A percentile compares a stretch with the other conserved stretches of the same genome.
Conservation (phyloP, 2,329 filamentous ascomycete species). For the Xylariaceae sp. region DNA sequence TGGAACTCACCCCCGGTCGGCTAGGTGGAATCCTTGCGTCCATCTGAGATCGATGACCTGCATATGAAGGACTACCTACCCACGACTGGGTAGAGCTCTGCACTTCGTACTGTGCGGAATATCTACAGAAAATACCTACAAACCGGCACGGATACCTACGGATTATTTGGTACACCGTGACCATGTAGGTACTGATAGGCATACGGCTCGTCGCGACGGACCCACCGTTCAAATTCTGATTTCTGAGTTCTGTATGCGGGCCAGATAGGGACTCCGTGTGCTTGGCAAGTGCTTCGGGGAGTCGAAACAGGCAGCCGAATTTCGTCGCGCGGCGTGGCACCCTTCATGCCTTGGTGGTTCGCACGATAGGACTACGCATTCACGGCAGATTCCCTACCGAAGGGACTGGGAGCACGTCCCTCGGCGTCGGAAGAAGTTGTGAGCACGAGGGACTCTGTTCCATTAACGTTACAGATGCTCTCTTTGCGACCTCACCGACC, state of each 20-base stretch:
- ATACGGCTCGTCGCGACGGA: background rate
- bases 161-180: too few species aligned
- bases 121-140: background rate
- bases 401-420: background rate
- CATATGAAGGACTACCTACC: constrained; percentile 13
- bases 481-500: background rate
- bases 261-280: background rate
- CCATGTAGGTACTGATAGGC: background rate
- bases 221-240: background rate
- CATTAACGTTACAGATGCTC: too few species aligned
- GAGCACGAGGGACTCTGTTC: background rate
- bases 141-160: too few species aligned
- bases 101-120: background rate
- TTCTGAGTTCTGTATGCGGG: too few species aligned
- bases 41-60: constrained; percentile 18
- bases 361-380: background rate
- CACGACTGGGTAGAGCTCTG: background rate
- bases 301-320: background rate
- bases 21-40: constrained; percentile 13
- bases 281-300: background rate
- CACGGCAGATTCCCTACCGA: background rate
- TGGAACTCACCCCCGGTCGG: constrained; percentile 1
- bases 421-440: background rate
- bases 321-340: background rate
- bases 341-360: background rate